Evolutionary conservation across 2,329 filamentous ascomycete species (phyloP).

Genomic region (Talaromyces marneffei): DNA sequence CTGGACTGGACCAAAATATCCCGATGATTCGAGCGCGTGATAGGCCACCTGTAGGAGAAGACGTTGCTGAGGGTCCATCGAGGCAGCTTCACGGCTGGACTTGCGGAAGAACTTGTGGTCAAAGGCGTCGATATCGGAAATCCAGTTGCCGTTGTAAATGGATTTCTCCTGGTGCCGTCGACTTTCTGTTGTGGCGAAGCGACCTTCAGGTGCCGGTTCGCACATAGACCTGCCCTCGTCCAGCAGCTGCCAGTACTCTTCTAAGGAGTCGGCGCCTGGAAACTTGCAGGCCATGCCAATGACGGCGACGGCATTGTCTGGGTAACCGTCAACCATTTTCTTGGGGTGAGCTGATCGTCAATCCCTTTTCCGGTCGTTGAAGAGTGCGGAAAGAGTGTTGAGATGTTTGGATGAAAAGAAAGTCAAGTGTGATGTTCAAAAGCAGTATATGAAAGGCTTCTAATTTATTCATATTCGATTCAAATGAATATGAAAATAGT

Average conservation of each 20-base stretch:
- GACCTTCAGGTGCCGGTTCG: constrained; percentile 52
- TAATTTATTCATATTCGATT: neutral
- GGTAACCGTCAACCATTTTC: neutral
- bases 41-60: constrained; percentile 70
- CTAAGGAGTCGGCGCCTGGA: constrained; percentile 50
- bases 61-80: constrained; percentile 61
- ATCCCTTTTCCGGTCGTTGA: neutral
- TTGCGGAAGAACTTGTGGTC: constrained; percentile 81
- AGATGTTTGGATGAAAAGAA: neutral
- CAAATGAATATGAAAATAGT: neutral
- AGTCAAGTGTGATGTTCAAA: too few relatives aligned
- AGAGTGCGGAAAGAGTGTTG: neutral
- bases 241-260: constrained; percentile 34
- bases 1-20: constrained; percentile 42
- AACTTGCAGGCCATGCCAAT: constrained; percentile 73
- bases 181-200: constrained; percentile 64
- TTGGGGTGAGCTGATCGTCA: neutral
- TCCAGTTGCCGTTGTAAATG: constrained; percentile 66
- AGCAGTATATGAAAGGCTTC: neutral
- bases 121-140: constrained; percentile 68
- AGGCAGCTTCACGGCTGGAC: constrained; percentile 60
- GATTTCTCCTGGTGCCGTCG: constrained; percentile 63
- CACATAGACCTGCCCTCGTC: constrained; percentile 28
- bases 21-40: constrained; percentile 74
- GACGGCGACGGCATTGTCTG: constrained; percentile 51